phyloP scores from a whole-genome alignment of 148 eudicot species.

The Arctostaphylos glauca region DNA sequence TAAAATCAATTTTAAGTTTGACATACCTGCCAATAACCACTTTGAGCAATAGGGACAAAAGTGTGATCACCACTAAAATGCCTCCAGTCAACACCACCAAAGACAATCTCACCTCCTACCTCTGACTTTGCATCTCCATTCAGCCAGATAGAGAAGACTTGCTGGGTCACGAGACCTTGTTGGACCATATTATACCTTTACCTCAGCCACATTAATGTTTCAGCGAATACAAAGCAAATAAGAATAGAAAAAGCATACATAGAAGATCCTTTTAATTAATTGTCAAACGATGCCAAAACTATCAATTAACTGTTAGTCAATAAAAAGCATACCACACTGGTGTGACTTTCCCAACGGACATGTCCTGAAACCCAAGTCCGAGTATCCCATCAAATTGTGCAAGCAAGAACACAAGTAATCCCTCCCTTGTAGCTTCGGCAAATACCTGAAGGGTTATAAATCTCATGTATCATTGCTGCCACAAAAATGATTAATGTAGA shows the following conservation, averaged over 20 bases:
- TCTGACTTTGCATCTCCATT: constrained; percentile 37
- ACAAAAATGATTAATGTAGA: background rate
- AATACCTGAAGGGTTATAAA: constrained; percentile 32
- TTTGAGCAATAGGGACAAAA: constrained; percentile 45
- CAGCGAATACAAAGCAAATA: background rate
- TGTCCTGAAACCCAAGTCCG: constrained; percentile 66
- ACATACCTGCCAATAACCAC: constrained; percentile 64
- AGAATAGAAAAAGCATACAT: background rate
- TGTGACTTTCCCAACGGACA: constrained; percentile 36
- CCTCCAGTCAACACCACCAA: constrained; percentile 51
- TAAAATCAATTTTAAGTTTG: background rate
- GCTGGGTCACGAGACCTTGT: constrained; percentile 42
- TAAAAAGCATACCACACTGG: constrained; percentile 55
- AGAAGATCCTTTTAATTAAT: background rate
- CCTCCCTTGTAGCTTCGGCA: constrained; percentile 48
- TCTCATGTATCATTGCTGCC: background rate
- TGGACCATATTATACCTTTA: constrained; percentile 54
- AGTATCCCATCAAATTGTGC: constrained; percentile 60
- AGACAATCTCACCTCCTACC: constrained; percentile 60
- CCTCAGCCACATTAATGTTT: background rate
- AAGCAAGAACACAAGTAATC: constrained; percentile 41
- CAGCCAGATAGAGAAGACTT: constrained; percentile 64
- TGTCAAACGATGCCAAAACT: background rate
- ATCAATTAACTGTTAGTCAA: background rate
- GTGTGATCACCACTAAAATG: constrained; percentile 52